Evolutionary conservation across 352 stramenopile genomes (phyloP), one percentile per base, ranked within the genome.

Genomic region (Phytophthora idaei): DNA sequence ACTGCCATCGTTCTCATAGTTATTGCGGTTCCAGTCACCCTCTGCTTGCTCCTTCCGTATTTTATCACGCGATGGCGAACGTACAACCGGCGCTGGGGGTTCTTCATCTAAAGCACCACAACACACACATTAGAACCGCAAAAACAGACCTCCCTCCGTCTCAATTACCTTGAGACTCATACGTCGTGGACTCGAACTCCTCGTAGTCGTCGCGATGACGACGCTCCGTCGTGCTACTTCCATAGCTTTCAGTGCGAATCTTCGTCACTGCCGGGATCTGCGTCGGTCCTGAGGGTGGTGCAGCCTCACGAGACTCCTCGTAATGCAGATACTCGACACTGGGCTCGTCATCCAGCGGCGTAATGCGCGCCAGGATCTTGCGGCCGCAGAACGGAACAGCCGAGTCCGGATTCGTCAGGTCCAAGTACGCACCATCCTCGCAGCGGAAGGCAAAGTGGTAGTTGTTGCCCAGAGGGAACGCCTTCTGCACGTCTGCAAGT

Each of bases 401-500:
- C 2, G 84, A 83, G 46, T 76, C 74, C 31, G 85, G 85, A 60
- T 92, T 90, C 0, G 80, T 90, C 31, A 94, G 74, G 54, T 93
- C 83, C 15, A 93, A 57, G 58, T 78, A 94, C 27, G 85, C 71
- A 28, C 84, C 85, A 10, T 82, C 71, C 10, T 90, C 73, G 61
- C 90, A 89, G 36, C 78, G 81, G 64, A 95, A 95, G 21, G 83
- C 73, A 47, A 94, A 95, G 61, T 93, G 85, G 60, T 81, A 93
- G 39, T 67, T 73, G 25, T 56, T 74, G 36, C 83, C 87, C 3
- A 95, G 70, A 11, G 87, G 87, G 65, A 93, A 95, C 15, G 84
- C 83, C 42, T 66, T 71, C 70, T 89, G 80, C 27, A 95, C 66
- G 57, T 94, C 78, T 4, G 61, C 60, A 4, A 95, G 78, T 0